Percentiles rank a stretch among this genome's conserved stretches.
Evolutionary conservation across 441 rosid species (phyloP).

Genomic region (Erodium trifolium): DNA sequence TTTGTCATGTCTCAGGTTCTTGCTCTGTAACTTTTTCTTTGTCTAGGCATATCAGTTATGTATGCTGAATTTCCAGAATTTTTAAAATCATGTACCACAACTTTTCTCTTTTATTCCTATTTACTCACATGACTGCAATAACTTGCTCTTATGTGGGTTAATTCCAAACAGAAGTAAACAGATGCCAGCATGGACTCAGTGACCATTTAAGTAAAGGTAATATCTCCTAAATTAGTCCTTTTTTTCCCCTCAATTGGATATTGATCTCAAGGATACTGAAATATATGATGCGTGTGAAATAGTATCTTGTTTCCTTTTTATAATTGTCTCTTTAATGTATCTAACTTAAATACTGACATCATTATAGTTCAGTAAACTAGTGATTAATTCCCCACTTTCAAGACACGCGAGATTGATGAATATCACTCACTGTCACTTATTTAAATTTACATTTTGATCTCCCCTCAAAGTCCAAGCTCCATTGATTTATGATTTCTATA

Average conservation of each 20-base stretch:
- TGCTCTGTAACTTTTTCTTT: neutral
- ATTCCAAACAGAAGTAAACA: slow-evolving; percentile 37
- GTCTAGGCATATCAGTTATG: neutral
- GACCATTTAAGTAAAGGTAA: slow-evolving; percentile 56
- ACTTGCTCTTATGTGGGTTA: slow-evolving; percentile 7
- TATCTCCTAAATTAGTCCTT: neutral
- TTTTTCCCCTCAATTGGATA: slow-evolving; percentile 1
- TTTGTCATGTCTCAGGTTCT: no score
- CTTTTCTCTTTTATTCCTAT: neutral
- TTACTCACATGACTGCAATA: slow-evolving; percentile 5
- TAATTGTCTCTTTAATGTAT: neutral
- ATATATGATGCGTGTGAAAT: neutral
- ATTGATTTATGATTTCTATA: neutral
- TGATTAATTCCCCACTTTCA: neutral
- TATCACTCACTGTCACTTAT: neutral
- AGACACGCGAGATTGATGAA: neutral
- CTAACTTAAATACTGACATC: neutral
- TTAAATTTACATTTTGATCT: neutral
- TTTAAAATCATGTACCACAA: neutral
- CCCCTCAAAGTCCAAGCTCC: neutral
- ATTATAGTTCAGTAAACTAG: neutral
- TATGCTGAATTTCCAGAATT: neutral
- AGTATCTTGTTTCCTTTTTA: neutral
- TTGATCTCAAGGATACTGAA: no score
- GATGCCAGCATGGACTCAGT: slow-evolving; percentile 43